These are phyloP conservation scores for Fibroporia radiculosa DNA, from an alignment of 768 basidiomycete genomes.

Conservation along the genomic window DNA sequence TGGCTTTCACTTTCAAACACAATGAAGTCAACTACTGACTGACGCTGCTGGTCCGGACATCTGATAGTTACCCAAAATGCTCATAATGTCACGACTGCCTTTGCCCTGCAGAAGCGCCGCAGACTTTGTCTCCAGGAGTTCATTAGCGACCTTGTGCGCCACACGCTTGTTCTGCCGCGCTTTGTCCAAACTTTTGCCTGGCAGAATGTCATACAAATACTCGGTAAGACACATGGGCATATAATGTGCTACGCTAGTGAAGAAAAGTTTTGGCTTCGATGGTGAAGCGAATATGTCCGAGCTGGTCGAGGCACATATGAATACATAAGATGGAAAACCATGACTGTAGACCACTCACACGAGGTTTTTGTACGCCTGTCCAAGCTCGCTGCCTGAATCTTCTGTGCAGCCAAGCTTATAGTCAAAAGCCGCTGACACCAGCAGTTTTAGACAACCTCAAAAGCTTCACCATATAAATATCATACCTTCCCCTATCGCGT, in stretches of 20 bases:
- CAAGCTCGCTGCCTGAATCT: constrained; percentile 42
- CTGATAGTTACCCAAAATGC: constrained; percentile 41
- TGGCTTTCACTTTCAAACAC: constrained; percentile 46
- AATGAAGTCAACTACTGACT: constrained; percentile 6
- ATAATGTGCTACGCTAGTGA: constrained; percentile 31
- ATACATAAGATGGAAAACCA: background rate
- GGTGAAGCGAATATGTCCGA: constrained; percentile 42
- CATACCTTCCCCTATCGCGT: constrained; percentile 31
- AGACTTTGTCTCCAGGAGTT: constrained; percentile 40
- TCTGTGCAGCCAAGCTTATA: constrained; percentile 49
- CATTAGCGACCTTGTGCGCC: constrained; percentile 31
- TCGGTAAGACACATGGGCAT: constrained; percentile 39
- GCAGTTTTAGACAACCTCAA: background rate
- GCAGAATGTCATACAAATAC: constrained; percentile 39
- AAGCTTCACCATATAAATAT: background rate
- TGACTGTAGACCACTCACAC: constrained; percentile 11
- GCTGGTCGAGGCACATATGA: constrained; percentile 21
- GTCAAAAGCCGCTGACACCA: constrained; percentile 27
- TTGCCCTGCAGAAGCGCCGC: constrained; percentile 41
- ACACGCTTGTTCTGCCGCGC: constrained; percentile 13
- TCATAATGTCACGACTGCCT: constrained; percentile 45
- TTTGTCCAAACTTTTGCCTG: constrained; percentile 36
- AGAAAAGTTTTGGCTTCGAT: constrained; percentile 37
- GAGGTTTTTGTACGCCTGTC: constrained; percentile 45
- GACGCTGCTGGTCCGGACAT: constrained; percentile 16